Evolutionary conservation across 257 asterid genomes (phyloP).

Genomic region (Thymus mandschuricus): DNA sequence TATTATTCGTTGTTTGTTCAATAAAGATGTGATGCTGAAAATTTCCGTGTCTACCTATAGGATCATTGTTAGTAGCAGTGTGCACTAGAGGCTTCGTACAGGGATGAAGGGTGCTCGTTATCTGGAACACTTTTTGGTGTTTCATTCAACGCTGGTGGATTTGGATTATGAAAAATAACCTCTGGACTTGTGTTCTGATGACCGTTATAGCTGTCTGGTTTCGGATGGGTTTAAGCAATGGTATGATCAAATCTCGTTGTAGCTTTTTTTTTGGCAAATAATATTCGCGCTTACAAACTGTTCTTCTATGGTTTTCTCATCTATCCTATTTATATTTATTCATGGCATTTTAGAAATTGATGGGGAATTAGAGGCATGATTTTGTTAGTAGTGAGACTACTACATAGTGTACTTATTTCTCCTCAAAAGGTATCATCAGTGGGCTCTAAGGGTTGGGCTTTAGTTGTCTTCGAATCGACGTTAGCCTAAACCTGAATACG

Average conservation of each 20-base stretch:
- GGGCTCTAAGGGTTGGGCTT: no score
- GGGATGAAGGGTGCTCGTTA: slow-evolving; percentile 1
- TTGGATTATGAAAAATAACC: neutral
- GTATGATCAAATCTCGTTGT: neutral
- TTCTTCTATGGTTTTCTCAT: neutral
- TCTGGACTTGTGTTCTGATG: slow-evolving; percentile 5
- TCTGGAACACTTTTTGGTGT: neutral
- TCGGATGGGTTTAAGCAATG: neutral
- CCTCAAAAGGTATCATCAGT: no score
- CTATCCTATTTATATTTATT: neutral
- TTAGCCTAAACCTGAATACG: no score
- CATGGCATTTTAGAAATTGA: neutral
- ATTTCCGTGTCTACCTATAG: neutral
- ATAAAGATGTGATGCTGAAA: neutral
- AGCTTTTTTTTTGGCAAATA: neutral
- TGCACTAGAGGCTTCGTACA: neutral
- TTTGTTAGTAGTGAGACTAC: no score
- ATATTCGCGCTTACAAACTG: neutral
- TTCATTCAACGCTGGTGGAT: neutral
- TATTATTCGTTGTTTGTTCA: neutral
- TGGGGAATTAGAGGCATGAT: no score
- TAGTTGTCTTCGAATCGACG: no score
- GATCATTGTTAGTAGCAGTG: neutral
- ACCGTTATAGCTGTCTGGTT: neutral
- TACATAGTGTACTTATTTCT: no score